Conservation (phyloP, 139 green algal genomes). For the Chlorella ohadii region DNA sequence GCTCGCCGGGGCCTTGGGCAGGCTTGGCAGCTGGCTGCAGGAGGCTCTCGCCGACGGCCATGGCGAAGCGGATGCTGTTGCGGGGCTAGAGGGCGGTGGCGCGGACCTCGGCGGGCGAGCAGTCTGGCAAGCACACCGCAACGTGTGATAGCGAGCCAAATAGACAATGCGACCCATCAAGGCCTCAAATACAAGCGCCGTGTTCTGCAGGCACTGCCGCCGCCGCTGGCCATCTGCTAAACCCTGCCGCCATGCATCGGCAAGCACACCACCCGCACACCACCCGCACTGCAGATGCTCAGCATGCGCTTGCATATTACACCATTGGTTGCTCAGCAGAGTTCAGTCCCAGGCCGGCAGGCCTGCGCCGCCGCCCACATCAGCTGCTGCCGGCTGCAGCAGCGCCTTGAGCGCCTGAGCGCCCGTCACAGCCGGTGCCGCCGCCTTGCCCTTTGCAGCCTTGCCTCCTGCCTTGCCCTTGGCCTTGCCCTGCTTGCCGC, state of each 20-base stretch:
- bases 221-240: too few relatives aligned
- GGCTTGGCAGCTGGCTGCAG: not conserved
- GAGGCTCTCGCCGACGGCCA: not conserved
- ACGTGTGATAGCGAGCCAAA: too few relatives aligned
- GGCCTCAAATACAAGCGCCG: too few relatives aligned
- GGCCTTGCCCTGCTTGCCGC: conserved; percentile 4
- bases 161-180: too few relatives aligned
- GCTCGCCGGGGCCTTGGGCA: not conserved
- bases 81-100: too few relatives aligned
- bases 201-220: too few relatives aligned
- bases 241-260: too few relatives aligned
- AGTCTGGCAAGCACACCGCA: too few relatives aligned
- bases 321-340: not conserved
- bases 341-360: conserved; percentile 3
- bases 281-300: too few relatives aligned
- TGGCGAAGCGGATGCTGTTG: not conserved
- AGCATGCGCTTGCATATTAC: too few relatives aligned
- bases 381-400: not conserved
- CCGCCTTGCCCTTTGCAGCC: not conserved
- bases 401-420: not conserved
- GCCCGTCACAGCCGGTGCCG: not conserved
- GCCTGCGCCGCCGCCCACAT: not conserved
- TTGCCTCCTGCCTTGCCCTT: conserved; percentile 1
- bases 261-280: too few relatives aligned
- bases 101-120: too few relatives aligned